phyloP scores from a whole-genome alignment of 441 rosid genomes.

The Adansonia rubrostipa region DNA sequence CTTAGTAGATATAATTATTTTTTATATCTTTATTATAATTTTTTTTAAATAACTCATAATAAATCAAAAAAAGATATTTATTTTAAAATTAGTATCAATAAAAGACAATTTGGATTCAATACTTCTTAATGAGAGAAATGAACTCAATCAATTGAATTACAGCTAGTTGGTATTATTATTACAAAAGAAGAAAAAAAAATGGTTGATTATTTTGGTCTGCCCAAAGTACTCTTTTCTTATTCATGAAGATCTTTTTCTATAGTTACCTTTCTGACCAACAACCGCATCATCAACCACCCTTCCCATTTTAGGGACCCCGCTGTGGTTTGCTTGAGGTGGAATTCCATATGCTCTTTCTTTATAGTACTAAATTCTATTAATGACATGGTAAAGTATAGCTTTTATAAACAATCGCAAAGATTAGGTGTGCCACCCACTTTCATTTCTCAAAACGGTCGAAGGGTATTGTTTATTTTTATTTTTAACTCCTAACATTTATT shows the following conservation, averaged over 20 bases:
- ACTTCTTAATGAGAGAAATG: no score
- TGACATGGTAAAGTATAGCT: neutral
- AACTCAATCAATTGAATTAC: no score
- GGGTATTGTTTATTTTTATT: neutral
- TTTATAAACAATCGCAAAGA: neutral
- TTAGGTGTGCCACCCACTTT: neutral
- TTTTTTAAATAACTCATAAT: no score
- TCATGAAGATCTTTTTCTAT: neutral
- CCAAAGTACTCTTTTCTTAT: neutral
- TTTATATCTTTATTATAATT: no score
- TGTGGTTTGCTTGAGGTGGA: slow-evolving; percentile 4
- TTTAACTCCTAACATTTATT: no score
- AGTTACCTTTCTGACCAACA: neutral
- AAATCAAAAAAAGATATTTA: no score
- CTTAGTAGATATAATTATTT: no score
- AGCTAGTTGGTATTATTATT: no score
- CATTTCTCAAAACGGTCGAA: neutral
- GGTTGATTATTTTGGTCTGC: neutral
- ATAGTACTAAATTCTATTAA: neutral
- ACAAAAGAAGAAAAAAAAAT: no score
- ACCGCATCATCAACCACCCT: neutral
- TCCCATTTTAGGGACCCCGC: neutral
- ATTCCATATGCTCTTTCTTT: neutral
- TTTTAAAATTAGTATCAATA: no score
- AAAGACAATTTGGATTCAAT: no score